A percentile compares a stretch with the other conserved stretches of the same genome.
These are phyloP conservation scores for Aspergillus sp. DNA, from an alignment of 2,329 filamentous ascomycete species.

Conservation along the genomic window DNA sequence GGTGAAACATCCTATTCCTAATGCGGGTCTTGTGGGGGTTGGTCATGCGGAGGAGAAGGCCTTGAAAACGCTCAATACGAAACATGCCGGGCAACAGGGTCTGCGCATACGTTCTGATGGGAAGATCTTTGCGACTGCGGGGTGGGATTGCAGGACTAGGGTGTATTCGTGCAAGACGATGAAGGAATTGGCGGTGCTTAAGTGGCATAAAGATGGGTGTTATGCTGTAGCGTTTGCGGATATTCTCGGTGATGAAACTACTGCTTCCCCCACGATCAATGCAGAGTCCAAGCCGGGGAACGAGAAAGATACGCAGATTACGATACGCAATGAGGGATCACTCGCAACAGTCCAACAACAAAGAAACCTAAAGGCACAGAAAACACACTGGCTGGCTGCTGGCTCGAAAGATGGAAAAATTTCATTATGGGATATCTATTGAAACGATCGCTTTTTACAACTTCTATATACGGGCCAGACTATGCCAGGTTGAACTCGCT, in stretches of 20 bases:
- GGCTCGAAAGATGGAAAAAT: conserved; percentile 94
- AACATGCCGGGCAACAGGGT: conserved; percentile 83
- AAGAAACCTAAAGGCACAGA: conserved; percentile 57
- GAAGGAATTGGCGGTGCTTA: conserved; percentile 82
- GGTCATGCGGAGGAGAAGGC: conserved; percentile 34
- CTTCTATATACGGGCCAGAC: conserved; percentile 19
- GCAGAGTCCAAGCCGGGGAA: not conserved
- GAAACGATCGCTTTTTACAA: conserved; percentile 23
- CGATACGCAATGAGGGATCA: conserved; percentile 10
- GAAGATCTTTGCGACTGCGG: conserved; percentile 78
- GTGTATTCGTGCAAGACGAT: conserved; percentile 76
- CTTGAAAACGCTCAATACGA: conserved; percentile 63
- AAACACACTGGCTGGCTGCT: conserved; percentile 79
- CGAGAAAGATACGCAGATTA: conserved; percentile 3
- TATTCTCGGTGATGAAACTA: conserved; percentile 15
- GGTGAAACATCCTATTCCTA: conserved; percentile 64
- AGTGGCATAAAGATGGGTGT: conserved; percentile 87
- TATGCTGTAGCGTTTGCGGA: conserved; percentile 70
- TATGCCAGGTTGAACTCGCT: conserved; percentile 55
- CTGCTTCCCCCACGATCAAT: not conserved
- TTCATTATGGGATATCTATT: conserved; percentile 93
- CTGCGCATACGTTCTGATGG: conserved; percentile 71
- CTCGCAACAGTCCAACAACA: conserved; percentile 54
- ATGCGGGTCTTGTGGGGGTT: conserved; percentile 3
- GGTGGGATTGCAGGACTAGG: conserved; percentile 78